Conservation (phyloP, 192 early-diverging fungal genomes). For the Gigaspora rosea region DNA sequence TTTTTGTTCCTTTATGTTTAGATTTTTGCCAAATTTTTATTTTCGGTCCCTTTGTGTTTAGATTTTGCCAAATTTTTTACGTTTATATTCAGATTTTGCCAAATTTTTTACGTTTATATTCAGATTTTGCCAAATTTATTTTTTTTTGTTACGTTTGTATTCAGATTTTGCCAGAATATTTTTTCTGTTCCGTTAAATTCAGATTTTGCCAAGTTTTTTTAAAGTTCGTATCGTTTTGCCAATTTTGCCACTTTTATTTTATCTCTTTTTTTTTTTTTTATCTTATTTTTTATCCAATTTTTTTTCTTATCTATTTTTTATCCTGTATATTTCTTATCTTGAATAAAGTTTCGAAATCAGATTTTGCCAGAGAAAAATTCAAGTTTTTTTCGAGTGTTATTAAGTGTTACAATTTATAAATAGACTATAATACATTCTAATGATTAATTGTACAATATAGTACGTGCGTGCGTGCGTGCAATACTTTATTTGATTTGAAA, state of each 20-base stretch:
- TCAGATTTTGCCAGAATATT: conserved; percentile 23
- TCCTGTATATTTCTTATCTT: not conserved
- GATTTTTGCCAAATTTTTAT: conserved; percentile 14
- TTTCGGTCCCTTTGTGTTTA: not conserved
- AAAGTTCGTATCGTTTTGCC: too few relatives aligned
- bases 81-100: conserved; percentile 21
- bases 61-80: conserved; percentile 22
- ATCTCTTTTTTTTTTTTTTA: not conserved
- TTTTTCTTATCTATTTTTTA: not conserved
- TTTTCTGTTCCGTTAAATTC: not conserved
- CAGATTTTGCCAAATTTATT: conserved; percentile 21
- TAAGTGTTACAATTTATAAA: too few relatives aligned
- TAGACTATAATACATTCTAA: too few relatives aligned
- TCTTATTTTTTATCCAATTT: not conserved
- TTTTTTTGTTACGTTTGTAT: not conserved
- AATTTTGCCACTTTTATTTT: conserved; percentile 7
- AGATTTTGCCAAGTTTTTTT: not conserved
- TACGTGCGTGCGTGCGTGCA: too few relatives aligned
- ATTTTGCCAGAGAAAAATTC: not conserved
- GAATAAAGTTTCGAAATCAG: not conserved
- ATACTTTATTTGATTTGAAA: too few relatives aligned
- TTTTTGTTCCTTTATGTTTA: not conserved
- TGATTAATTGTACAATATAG: too few relatives aligned
- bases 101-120: not conserved
- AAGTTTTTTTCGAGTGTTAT: too few relatives aligned